These are phyloP conservation scores for Nepenthes alata DNA, from an alignment of 179 eudicot species.

Conservation along the genomic window DNA sequence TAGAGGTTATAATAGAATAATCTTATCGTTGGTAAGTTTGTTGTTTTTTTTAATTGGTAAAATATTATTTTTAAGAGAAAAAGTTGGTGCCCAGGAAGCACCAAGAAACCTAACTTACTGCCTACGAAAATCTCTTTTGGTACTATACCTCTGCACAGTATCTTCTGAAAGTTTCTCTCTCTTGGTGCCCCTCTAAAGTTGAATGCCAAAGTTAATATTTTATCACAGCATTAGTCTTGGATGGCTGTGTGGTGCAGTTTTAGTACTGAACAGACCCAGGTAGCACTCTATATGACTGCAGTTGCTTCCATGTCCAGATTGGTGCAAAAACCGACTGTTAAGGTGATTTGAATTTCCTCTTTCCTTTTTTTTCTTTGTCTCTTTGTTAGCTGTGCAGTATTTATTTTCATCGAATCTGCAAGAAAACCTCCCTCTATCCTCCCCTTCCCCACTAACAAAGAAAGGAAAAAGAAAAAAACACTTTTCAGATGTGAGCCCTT, in stretches of 20 bases:
- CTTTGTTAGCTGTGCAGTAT: too few species aligned
- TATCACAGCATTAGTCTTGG: background rate
- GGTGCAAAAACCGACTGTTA: constrained; percentile 60
- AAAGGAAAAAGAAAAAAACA: background rate
- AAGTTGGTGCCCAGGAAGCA: too few species aligned
- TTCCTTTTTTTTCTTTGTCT: background rate
- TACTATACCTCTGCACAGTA: too few species aligned
- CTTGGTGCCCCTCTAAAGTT: too few species aligned
- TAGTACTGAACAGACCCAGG: constrained; percentile 61
- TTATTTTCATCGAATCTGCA: background rate
- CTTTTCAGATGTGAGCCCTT: background rate
- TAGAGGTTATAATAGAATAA: too few species aligned
- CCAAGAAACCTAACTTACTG: too few species aligned
- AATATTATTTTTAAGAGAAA: too few species aligned
- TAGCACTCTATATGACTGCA: constrained; percentile 75
- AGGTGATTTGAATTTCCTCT: constrained; percentile 31
- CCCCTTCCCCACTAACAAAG: background rate
- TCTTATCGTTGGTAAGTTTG: too few species aligned
- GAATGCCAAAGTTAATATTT: too few species aligned
- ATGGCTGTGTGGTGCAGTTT: constrained; percentile 39
- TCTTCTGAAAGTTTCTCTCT: too few species aligned
- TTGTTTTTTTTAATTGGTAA: too few species aligned
- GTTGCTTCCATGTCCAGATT: constrained; percentile 60
- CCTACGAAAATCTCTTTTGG: too few species aligned
- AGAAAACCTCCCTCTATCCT: background rate